Evolutionary conservation across 1,284 basidiomycete species (phyloP), one percentile per base, ranked within the genome.

Genomic region (Earliella scabrosa): DNA sequence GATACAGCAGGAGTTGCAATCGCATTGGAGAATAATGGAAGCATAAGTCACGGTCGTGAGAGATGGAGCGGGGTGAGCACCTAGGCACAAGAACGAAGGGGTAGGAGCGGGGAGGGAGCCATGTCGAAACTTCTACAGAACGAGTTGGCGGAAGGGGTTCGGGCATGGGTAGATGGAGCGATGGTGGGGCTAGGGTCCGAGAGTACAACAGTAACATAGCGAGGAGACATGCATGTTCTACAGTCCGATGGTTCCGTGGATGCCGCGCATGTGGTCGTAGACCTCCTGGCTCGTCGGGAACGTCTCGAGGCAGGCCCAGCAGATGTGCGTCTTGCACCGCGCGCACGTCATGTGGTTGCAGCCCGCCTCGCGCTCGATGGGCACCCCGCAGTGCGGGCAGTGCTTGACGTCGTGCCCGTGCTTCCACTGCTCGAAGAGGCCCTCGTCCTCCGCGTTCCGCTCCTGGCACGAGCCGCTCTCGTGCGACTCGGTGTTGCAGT

Each of bases 311-410:
- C 89, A 92, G 16, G 82, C 82, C 90, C 90, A 92, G 59, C 89
- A 92, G 2, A 85, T 87, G 66, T 92, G 89, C 1, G 86, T 83
- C 62, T 82, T 78, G 68, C 89, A 92, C 27, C 79, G 77, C 0
- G 77, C 77, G 69, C 89, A 92, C 27, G 80, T 85, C 78, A 92
- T 84, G 67, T 92, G 90, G 70, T 91, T 87, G 70, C 89, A 92
- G 0, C 89, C 89, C 59, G 85, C 87, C 29, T 73, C 75, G 40
- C 84, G 81, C 70, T 91, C 87, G 63, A 92, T 91, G 6, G 78
- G 76, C 2, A 79, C 77, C 52, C 80, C 80, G 74, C 89, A 92
- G 0, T 77, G 77, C 1, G 89, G 90, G 68, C 88, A 92, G 26
- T 76, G 73, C 75, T 90, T 89, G 56, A 89, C 86, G 60, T 85